phyloP scores from a whole-genome alignment of 768 basidiomycete species.

The Kwoniella pini region DNA sequence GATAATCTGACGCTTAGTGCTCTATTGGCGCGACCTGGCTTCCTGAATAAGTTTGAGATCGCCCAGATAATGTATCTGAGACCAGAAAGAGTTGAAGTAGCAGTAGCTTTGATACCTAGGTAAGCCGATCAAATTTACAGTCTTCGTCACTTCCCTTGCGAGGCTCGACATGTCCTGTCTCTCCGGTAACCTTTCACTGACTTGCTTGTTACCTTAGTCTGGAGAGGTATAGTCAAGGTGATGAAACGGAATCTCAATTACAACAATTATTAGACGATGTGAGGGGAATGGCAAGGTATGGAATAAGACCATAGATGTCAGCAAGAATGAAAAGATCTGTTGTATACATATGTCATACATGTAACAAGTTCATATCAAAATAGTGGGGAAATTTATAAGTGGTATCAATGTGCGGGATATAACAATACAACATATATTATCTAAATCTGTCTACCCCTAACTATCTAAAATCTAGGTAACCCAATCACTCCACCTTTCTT shows the following conservation, averaged over 20 bases:
- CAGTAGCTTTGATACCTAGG: conserved; percentile 49
- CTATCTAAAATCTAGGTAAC: conserved; percentile 41
- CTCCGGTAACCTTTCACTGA: too few relatives aligned
- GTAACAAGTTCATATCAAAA: neutral
- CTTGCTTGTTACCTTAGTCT: too few relatives aligned
- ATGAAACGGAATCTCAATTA: conserved; percentile 27
- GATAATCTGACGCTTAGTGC: conserved; percentile 17
- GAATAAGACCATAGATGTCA: conserved; percentile 8
- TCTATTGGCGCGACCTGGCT: conserved; percentile 31
- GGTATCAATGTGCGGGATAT: neutral
- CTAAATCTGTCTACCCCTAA: neutral
- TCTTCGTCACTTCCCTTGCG: neutral
- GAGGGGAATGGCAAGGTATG: conserved; percentile 33
- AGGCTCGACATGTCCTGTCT: too few relatives aligned
- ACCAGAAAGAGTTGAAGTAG: conserved; percentile 42
- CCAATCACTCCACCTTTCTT: conserved; percentile 36
- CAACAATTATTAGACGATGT: conserved; percentile 40
- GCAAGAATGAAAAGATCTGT: neutral
- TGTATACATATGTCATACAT: conserved; percentile 1
- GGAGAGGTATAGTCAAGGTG: conserved; percentile 37
- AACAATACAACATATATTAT: neutral
- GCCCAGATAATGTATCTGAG: conserved; percentile 50
- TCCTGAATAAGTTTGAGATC: conserved; percentile 50
- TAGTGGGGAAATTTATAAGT: neutral
- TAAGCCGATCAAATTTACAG: too few relatives aligned